Base-by-base conservation (phyloP, 495 filamentous ascomycete species). In the Penicillium goetzii region DNA sequence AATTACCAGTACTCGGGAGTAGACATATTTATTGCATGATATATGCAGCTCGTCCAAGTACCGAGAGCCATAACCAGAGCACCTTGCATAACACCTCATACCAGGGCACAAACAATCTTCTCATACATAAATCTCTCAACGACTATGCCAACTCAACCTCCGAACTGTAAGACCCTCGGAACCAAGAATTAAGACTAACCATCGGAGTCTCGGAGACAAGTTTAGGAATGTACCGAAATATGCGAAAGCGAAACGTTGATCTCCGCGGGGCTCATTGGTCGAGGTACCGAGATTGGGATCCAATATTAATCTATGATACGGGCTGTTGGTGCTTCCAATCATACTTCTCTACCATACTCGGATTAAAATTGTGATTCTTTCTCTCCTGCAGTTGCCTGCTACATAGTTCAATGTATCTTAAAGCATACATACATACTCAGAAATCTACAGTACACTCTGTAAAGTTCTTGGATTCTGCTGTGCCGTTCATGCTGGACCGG, bases 181-280 rank as follows among this genome's bases (percentile, higher is more conserved):
- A 51, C 14, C 47, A 14, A 51, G 15, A 53, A 38, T 40, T 38
- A 21, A 19, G 11, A 28, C 26, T 58, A 45, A 8, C 15, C 43
- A n/a, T n/a, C n/a, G n/a, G n/a, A n/a, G n/a, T n/a, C 7, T 19
- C 10, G 21, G 58, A 45, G 45, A 51, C 17, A 60, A 45, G 59
- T 50, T 49, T 17, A 56, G 41, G 49, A 50, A 60, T 59, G 51
- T 41, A 55, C 49, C 58, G 33, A 40, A 51, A 50, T 17, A 50
- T 59, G 41, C 51, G 28, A 34, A 36, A 11, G n/a, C 17, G 41
- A 47, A 25, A 47, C 9, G 43, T 8, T 23, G 43, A 40, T 47
- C 36, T 47, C 51, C 33, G 14, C 56, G 10, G 12, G 64, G 60
- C 57, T 63, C 23, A 67, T 67, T 62, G 57, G 60, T 28, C 38